Evolutionary conservation across 2,329 filamentous ascomycete species (phyloP).

Genomic region (Fusarium sp.): DNA sequence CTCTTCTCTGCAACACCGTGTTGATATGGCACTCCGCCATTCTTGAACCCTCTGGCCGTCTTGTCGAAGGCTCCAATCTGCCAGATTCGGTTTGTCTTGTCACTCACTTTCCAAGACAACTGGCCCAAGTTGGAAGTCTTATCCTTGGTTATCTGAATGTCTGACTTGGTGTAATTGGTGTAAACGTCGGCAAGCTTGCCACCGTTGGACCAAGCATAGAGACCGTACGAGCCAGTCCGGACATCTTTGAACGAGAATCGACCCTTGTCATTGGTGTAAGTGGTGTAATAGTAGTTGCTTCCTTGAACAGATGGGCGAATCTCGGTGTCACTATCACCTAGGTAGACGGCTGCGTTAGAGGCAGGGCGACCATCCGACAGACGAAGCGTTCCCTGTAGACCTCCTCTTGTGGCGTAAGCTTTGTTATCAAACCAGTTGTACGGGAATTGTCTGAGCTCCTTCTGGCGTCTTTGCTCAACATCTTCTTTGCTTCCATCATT

Average conservation of each 20-base stretch:
- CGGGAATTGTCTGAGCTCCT: conserved; percentile 24
- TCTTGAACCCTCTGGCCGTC: conserved; percentile 28
- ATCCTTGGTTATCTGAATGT: conserved; percentile 19
- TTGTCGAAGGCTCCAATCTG: conserved; percentile 33
- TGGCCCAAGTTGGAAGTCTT: conserved; percentile 20
- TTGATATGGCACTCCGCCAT: conserved; percentile 26
- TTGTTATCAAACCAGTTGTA: conserved; percentile 29
- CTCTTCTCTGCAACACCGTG: conserved; percentile 27
- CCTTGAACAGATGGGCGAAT: conserved; percentile 38
- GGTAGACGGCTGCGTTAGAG: conserved; percentile 23
- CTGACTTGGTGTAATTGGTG: conserved; percentile 30
- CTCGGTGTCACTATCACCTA: conserved; percentile 15
- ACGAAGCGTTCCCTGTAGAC: conserved; percentile 21
- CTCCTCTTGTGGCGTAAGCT: conserved; percentile 15
- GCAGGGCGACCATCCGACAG: conserved; percentile 29
- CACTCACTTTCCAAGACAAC: conserved; percentile 16
- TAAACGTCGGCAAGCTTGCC: conserved; percentile 31
- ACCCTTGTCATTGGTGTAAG: conserved; percentile 29
- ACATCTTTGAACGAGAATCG: conserved; percentile 26
- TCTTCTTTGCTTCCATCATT: conserved; percentile 23
- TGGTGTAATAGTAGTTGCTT: conserved; percentile 36
- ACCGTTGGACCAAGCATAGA: conserved; percentile 24
- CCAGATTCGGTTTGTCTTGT: conserved; percentile 23
- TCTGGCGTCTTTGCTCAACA: conserved; percentile 4
- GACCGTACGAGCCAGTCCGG: conserved; percentile 19